Conservation (phyloP, 2,329 filamentous ascomycete genomes). For the Fusarium robinianum region DNA sequence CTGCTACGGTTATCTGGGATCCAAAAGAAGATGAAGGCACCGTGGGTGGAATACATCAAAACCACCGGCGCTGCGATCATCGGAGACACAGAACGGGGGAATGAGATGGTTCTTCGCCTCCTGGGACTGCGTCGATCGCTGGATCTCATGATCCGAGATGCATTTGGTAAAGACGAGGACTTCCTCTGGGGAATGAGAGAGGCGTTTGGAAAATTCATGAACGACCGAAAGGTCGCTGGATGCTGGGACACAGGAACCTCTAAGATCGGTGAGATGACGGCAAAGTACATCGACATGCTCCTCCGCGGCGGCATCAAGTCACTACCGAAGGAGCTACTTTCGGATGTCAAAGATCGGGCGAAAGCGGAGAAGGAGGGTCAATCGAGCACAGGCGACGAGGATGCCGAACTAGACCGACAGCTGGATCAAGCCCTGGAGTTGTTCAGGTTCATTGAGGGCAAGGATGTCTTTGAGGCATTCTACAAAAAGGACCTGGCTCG, state of each 20-base stretch:
- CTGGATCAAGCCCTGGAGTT: constrained; percentile 91
- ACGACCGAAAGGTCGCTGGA: constrained; percentile 74
- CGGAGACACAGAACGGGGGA: constrained; percentile 74
- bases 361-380: constrained; percentile 65
- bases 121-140: constrained; percentile 79
- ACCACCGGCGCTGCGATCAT: constrained; percentile 77
- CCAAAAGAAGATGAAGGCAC: constrained; percentile 68
- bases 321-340: constrained; percentile 70
- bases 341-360: constrained; percentile 62
- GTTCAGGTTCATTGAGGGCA: constrained; percentile 96
- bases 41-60: constrained; percentile 81
- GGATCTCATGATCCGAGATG: constrained; percentile 74
- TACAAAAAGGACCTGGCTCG: constrained; percentile 98
- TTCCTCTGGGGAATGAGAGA: constrained; percentile 81
- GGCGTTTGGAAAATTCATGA: constrained; percentile 88
- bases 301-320: constrained; percentile 86
- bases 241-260: constrained; percentile 83
- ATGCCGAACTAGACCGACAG: constrained; percentile 88
- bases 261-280: constrained; percentile 98
- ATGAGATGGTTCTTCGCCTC: constrained; percentile 85
- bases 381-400: constrained; percentile 78
- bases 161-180: constrained; percentile 77
- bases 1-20: constrained; percentile 74
- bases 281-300: constrained; percentile 91
- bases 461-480: constrained; percentile 97